phyloP scores from a whole-genome alignment of 2,329 filamentous ascomycete species.

The Xylariomycetidae sp. region DNA sequence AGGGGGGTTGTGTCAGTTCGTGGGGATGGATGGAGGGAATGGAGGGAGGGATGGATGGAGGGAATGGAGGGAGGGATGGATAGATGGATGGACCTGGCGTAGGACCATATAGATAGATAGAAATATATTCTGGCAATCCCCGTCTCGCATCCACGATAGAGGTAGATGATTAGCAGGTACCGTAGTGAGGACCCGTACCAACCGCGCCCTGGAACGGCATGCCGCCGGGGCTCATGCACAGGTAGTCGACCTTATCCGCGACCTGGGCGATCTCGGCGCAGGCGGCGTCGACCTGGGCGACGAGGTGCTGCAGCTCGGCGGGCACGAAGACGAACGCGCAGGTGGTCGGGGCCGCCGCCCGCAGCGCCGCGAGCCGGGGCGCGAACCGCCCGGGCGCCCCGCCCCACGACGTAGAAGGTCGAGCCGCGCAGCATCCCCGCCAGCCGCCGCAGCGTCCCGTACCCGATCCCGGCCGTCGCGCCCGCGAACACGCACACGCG shows the following conservation, averaged over 20 bases:
- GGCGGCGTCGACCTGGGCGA: constrained; percentile 17
- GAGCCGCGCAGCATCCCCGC: constrained; percentile 10
- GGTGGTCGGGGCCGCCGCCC: constrained; percentile 6
- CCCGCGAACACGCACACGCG: constrained; percentile 9
- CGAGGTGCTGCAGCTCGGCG: constrained; percentile 17
- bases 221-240: constrained; percentile 23
- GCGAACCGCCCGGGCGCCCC: constrained; percentile 10
- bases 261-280: constrained; percentile 10
- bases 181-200: constrained; percentile 14
- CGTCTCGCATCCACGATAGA: no score
- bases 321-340: constrained; percentile 23
- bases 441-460: constrained; percentile 18
- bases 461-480: constrained; percentile 18
- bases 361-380: constrained; percentile 6
- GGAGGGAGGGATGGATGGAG: not conserved
- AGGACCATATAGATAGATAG: no score
- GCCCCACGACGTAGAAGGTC: constrained; percentile 18
- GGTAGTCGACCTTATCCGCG: constrained; percentile 19
- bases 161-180: no score
- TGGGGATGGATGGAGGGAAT: not conserved
- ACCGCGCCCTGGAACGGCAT: constrained; percentile 13
- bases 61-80: not conserved
- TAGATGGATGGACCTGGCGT: no score
- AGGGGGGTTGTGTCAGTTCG: no score
- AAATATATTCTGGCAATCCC: no score